Evolutionary conservation across 306 rosid genomes (phyloP), one percentile per base, ranked within the genome.

Genomic region (Corylus americana): DNA sequence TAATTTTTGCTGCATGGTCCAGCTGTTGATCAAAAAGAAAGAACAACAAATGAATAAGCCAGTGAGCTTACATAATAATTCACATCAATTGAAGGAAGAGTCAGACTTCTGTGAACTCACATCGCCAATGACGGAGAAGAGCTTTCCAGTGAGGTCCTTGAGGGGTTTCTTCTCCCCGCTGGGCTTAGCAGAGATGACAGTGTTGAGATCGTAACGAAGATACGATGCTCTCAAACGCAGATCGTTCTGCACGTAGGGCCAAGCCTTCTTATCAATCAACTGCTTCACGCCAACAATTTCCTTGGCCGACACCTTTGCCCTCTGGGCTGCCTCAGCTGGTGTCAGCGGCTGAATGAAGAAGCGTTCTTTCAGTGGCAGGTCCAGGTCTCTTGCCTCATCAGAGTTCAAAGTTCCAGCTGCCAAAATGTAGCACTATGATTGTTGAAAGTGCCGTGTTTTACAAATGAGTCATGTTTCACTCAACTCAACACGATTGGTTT

Each of bases 371-470:
- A 93, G 18, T 73, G 99, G 97, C 55, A 93, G 89, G 0, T 78
- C 42, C 27, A 90, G 78, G 88, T 96, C 99, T 81, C 99, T 91
- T 81, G 99, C 1, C 87, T 96, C 71, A 71, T 96, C 99, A 1
- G 99, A 84, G 91, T 93, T 93, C 70, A 85, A 16, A 57, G 99
- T 96, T 79, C 99, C 98, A 68, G 98, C 99, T 96, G 91, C 90
- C 85, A 79, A 27, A 35, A 71, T 57, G 66, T 70, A 77, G 10
- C 16, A 27, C 11, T 8, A 50, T 25, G 61, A 47, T 67, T 2
- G 22, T 37, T 67, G 12, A 35, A 35, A 31, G 2, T 31, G 35
- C 35, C 35, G 2, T 31, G 35, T 31, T 31, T 31, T 31, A 31
- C 3, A 31, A 1, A 1, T 31, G 35, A 31, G 35, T 31, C 35